Evolutionary conservation across 2,329 filamentous ascomycete genomes (phyloP).

Genomic region (Rhytidhysteron rufulum): DNA sequence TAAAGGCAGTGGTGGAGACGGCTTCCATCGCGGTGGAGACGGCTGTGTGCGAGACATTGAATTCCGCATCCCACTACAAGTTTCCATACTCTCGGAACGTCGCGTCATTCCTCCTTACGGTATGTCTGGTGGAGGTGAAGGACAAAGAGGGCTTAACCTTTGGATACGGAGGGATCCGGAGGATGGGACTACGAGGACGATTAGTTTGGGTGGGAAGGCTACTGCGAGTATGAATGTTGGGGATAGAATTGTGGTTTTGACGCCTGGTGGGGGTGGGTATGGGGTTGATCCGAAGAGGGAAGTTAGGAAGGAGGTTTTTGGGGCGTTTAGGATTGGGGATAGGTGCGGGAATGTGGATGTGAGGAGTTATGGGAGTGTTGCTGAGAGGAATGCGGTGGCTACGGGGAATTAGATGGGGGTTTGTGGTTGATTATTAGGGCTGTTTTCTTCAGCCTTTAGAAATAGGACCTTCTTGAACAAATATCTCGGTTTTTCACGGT

Average conservation of each 20-base stretch:
- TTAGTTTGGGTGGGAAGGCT: conserved; percentile 77
- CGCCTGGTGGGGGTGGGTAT: conserved; percentile 78
- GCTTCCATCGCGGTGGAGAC: conserved; percentile 68
- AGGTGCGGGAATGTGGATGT: too few relatives aligned
- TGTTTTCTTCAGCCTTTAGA: too few relatives aligned
- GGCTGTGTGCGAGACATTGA: conserved; percentile 78
- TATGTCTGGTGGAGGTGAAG: conserved; percentile 77
- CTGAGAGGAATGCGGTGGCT: too few relatives aligned
- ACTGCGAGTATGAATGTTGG: conserved; percentile 72
- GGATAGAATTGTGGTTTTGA: conserved; percentile 72
- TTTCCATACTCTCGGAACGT: conserved; percentile 73
- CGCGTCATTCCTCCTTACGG: conserved; percentile 77
- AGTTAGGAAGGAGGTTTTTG: conserved; percentile 38
- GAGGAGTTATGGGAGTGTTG: too few relatives aligned
- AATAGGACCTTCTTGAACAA: too few relatives aligned
- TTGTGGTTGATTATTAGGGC: too few relatives aligned
- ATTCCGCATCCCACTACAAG: conserved; percentile 72
- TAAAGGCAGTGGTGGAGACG: conserved; percentile 59
- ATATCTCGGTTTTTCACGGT: too few relatives aligned
- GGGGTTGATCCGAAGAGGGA: conserved; percentile 59
- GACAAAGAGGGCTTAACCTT: conserved; percentile 73
- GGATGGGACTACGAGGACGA: conserved; percentile 46
- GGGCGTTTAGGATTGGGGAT: too few relatives aligned
- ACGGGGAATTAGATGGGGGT: too few relatives aligned
- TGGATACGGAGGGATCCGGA: conserved; percentile 71